Evolutionary conservation across 805 yeast species (phyloP), one percentile per base, ranked within the genome.

Genomic region (Candida takata): DNA sequence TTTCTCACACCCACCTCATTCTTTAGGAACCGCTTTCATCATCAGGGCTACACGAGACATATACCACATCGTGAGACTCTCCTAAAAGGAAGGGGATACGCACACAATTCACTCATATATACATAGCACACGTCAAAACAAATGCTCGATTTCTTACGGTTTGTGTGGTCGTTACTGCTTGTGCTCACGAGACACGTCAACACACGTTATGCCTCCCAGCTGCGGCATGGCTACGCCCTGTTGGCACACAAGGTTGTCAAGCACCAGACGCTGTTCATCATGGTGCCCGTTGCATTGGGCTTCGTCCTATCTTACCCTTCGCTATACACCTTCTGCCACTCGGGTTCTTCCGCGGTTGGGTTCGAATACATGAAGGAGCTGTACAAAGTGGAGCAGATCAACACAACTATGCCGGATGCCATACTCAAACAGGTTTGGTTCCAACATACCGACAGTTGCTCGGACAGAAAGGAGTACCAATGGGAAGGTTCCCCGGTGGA

Each of bases 291-390:
- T 4, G 50, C 74, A 3, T 37, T 71, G 3, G 62, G 67, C 8
- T 67, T 74, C 38, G 52, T 69, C 5, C 39, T 74, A 16, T 61
- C 77, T 8, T 74, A 72, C 44, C 77, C 78, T 3, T 51, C 75
- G 0, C 45, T 74, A 10, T 64, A 66, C 44, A 43, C 65, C 10
- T 35, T 62, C 4, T 53, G 50, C 32, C 48, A 57, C n/a, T 45
- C 57, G 23, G 23, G 23, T 9, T 7, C 7, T 10, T 8, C 10
- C 9, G 23, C 23, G 23, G 23, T 20, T 20, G 23, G 23, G 4
- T 26, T 41, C 13, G 43, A 52, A 16, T 37, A 49, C 31, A 41
- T 46, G 8, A 31, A 44, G 9, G 48, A 43, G 29, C 23, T 43
- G n/a, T 19, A 42, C 29, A 19, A 34, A 17, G 9, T 28, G 33